A percentile compares a stretch with the other conserved stretches of the same genome.
These are phyloP conservation scores for Schizopora paradoxa DNA, from an alignment of 1,284 basidiomycete species.

Conservation along the genomic window DNA sequence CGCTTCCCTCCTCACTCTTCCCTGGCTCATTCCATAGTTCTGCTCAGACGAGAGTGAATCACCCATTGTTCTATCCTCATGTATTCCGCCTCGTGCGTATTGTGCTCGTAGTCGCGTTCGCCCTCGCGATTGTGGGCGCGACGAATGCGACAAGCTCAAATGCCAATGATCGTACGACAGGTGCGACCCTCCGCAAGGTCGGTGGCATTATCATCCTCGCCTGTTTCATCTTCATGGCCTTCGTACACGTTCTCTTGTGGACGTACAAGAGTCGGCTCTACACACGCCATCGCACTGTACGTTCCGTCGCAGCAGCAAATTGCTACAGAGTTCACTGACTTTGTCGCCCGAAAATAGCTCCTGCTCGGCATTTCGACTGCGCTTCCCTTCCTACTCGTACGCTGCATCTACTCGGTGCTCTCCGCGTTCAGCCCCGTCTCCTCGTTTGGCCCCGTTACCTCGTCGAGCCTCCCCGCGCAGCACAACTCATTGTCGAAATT, in stretches of 20 bases:
- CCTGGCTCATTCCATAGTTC: conserved; percentile 25
- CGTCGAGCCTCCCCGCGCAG: not conserved
- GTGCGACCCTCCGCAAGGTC: conserved; percentile 17
- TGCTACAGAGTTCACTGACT: not conserved
- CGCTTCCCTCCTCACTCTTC: conserved; percentile 7
- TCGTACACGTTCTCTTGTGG: conserved; percentile 44
- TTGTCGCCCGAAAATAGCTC: conserved; percentile 32
- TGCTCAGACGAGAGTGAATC: conserved; percentile 26
- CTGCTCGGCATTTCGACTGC: conserved; percentile 46
- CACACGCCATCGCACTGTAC: conserved; percentile 43
- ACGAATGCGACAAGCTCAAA: conserved; percentile 20
- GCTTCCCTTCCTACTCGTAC: conserved; percentile 53
- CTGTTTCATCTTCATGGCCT: conserved; percentile 40
- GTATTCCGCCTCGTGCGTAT: conserved; percentile 38
- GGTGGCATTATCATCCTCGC: conserved; percentile 46
- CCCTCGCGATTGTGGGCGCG: conserved; percentile 47
- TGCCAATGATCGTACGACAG: conserved; percentile 3
- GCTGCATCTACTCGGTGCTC: conserved; percentile 49
- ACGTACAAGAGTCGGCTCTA: conserved; percentile 38
- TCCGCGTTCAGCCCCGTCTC: conserved; percentile 34
- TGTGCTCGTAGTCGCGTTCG: conserved; percentile 39
- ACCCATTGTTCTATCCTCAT: conserved; percentile 17
- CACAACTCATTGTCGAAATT: conserved; percentile 10
- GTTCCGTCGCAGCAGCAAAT: conserved; percentile 8
- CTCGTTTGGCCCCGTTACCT: not conserved